Evolutionary conservation across 2,329 filamentous ascomycete genomes (phyloP).

Genomic region (Orbilia ellipsospora): DNA sequence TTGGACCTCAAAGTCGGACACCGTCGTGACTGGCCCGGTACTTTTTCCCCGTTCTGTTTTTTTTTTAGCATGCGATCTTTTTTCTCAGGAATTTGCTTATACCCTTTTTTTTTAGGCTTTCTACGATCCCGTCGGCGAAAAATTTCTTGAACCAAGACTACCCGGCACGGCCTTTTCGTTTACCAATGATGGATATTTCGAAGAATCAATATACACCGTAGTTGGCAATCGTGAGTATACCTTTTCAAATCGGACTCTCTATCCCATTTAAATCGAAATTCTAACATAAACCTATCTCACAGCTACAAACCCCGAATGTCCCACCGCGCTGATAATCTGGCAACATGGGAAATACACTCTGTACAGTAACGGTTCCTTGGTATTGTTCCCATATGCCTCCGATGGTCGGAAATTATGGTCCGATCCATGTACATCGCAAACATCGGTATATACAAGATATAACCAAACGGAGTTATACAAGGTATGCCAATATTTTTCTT

Average conservation of each 20-base stretch:
- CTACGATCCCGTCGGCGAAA: constrained; percentile 75
- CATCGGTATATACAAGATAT: constrained; percentile 73
- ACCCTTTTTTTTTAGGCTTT: constrained; percentile 68
- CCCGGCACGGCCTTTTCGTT: constrained; percentile 81
- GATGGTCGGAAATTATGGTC: constrained; percentile 76
- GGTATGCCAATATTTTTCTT: constrained; percentile 62
- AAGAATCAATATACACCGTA: constrained; percentile 76
- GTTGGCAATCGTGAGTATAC: constrained; percentile 73
- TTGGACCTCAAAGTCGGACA: constrained; percentile 77
- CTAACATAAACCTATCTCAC: constrained; percentile 24
- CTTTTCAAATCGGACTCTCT: background rate
- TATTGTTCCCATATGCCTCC: constrained; percentile 71
- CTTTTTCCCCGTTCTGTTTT: constrained; percentile 58
- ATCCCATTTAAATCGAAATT: background rate
- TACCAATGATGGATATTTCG: constrained; percentile 74
- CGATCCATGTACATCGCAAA: constrained; percentile 71
- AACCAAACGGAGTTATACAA: constrained; percentile 73
- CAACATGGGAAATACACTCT: constrained; percentile 75
- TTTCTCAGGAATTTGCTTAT: constrained; percentile 4
- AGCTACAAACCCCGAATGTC: constrained; percentile 72
- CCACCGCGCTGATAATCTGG: constrained; percentile 76
- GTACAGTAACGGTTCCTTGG: constrained; percentile 70
- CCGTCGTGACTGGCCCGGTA: constrained; percentile 77
- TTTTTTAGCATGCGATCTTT: background rate
- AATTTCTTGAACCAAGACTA: constrained; percentile 73